A percentile compares a stretch with the other conserved stretches of the same genome.
Evolutionary conservation across 352 stramenopile species (phyloP).

Genomic region (Globisporangium echinulatum): DNA sequence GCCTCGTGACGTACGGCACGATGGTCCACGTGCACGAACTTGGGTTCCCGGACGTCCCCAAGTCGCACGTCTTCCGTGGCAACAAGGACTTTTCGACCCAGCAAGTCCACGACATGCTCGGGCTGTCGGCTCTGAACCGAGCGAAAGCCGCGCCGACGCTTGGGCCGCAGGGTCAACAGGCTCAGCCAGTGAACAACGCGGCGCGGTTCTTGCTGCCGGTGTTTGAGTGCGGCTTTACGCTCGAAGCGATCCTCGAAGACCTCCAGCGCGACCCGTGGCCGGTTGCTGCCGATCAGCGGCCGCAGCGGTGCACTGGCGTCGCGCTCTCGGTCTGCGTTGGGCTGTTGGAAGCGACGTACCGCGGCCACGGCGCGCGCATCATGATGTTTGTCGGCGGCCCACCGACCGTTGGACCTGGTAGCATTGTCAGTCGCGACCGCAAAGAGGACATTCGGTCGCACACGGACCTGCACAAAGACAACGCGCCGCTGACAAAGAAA

Average conservation of each 20-base stretch:
- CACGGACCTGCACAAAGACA: slow-evolving; percentile 93
- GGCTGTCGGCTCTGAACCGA: slow-evolving; percentile 69
- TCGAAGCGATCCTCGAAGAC: slow-evolving; percentile 98
- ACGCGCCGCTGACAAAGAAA: slow-evolving; percentile 93
- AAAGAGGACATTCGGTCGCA: slow-evolving; percentile 97
- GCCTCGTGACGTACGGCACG: slow-evolving; percentile 98
- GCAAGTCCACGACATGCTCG: slow-evolving; percentile 96
- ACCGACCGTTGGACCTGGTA: slow-evolving; percentile 93
- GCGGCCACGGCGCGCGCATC: slow-evolving; percentile 92
- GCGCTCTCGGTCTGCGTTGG: slow-evolving; percentile 95
- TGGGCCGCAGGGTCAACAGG: slow-evolving; percentile 33
- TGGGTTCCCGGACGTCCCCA: slow-evolving; percentile 92
- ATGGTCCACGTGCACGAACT: slow-evolving; percentile 99
- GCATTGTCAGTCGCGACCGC: slow-evolving; percentile 93
- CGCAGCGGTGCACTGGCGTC: slow-evolving; percentile 94
- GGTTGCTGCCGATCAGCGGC: slow-evolving; percentile 92
- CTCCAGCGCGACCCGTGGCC: slow-evolving; percentile 98
- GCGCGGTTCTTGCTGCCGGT: slow-evolving; percentile 95
- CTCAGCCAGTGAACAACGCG: slow-evolving; percentile 79
- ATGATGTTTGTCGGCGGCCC: slow-evolving; percentile 99
- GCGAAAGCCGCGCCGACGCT: slow-evolving; percentile 34
- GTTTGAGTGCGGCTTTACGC: slow-evolving; percentile 94
- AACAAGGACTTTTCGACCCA: slow-evolving; percentile 96
- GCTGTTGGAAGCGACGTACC: slow-evolving; percentile 94
- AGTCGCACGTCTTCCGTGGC: slow-evolving; percentile 98